phyloP scores from a whole-genome alignment of 139 green algal species.

The Chlorella sp. region DNA sequence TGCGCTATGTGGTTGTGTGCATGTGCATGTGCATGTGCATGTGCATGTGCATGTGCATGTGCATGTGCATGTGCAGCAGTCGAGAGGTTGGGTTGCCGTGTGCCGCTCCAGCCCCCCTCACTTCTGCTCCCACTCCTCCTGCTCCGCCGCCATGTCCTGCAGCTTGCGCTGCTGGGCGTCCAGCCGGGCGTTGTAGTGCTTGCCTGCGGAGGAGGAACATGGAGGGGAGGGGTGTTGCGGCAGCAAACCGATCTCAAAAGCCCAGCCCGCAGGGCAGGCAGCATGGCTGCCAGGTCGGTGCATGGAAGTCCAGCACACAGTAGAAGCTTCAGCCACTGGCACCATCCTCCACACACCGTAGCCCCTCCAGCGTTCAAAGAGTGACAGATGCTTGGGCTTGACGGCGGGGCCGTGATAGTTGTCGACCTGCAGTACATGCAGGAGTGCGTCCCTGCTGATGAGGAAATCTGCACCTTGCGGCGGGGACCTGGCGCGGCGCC shows the following conservation, averaged over 20 bases:
- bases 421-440: neutral
- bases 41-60: too few relatives aligned
- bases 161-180: neutral
- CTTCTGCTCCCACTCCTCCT: neutral
- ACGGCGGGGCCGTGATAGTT: slow-evolving; percentile 62
- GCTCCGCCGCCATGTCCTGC: neutral
- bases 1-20: too few relatives aligned
- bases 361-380: slow-evolving; percentile 57
- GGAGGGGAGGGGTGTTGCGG: neutral
- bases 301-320: too few relatives aligned
- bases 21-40: too few relatives aligned
- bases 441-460: neutral
- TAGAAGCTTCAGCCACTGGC: too few relatives aligned
- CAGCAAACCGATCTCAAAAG: neutral
- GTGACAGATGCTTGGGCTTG: slow-evolving; percentile 64
- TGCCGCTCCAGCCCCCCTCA: too few relatives aligned
- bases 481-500: too few relatives aligned
- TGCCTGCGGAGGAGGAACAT: neutral
- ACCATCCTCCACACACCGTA: slow-evolving; percentile 41
- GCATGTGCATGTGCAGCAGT: too few relatives aligned
- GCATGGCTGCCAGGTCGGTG: too few relatives aligned
- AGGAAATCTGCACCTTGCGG: neutral
- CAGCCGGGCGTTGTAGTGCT: neutral
- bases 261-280: slow-evolving; percentile 9
- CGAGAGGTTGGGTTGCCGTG: too few relatives aligned